These are phyloP conservation scores for Xerocomus amazonicus DNA, from an alignment of 1,284 basidiomycete species.

Conservation along the genomic window DNA sequence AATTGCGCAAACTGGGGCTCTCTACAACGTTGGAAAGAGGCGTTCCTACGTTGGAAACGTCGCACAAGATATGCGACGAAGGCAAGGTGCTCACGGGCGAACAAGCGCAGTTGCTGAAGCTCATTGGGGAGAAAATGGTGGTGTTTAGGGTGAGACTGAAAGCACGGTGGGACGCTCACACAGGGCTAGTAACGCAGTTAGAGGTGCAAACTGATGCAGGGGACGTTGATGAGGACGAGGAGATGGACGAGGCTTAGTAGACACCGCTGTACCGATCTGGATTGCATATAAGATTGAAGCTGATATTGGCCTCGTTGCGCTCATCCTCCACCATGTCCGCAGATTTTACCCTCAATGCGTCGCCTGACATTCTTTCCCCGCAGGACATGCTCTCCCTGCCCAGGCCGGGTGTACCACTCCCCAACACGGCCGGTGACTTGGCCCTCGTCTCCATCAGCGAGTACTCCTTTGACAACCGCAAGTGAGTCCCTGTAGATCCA, in stretches of 20 bases:
- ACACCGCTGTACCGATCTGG: slow-evolving; percentile 1
- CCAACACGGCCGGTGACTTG: slow-evolving; percentile 63
- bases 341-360: slow-evolving; percentile 56
- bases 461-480: slow-evolving; percentile 65
- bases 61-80: slow-evolving; percentile 84
- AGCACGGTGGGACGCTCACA: slow-evolving; percentile 72
- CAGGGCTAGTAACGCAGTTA: slow-evolving; percentile 63
- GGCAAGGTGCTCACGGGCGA: slow-evolving; percentile 80
- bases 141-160: slow-evolving; percentile 72
- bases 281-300: slow-evolving; percentile 3
- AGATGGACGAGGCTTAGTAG: slow-evolving; percentile 36
- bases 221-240: slow-evolving; percentile 33
- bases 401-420: slow-evolving; percentile 62
- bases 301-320: slow-evolving; percentile 35
- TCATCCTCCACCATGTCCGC: slow-evolving; percentile 36
- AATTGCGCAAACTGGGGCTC: slow-evolving; percentile 88
- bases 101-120: slow-evolving; percentile 86
- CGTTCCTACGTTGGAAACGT: slow-evolving; percentile 77
- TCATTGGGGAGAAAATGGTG: slow-evolving; percentile 85
- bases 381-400: slow-evolving; percentile 70
- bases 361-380: slow-evolving; percentile 60
- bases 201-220: slow-evolving; percentile 37
- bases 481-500: slow-evolving; percentile 45
- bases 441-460: slow-evolving; percentile 66
- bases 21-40: slow-evolving; percentile 84